Percentiles rank a stretch among this genome's conserved stretches.
Conservation (phyloP, 2,329 filamentous ascomycete genomes). For the Leptographium radiaticola region DNA sequence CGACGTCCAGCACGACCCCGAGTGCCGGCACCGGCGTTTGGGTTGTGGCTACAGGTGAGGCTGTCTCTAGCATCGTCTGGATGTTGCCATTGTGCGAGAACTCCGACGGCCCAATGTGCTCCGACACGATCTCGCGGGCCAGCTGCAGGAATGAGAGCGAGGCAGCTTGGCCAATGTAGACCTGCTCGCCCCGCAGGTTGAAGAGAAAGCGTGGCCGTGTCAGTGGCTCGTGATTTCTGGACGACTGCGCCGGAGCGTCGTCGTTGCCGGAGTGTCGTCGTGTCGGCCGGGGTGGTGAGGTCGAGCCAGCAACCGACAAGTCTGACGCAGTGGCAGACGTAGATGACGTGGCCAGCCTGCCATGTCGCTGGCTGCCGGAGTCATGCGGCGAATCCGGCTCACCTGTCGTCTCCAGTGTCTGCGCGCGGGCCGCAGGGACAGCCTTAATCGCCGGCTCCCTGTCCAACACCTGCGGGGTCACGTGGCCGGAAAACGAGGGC, state of each 20-base stretch:
- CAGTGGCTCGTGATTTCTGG: not conserved
- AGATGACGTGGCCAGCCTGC: too few species aligned
- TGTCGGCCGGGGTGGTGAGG: not conserved
- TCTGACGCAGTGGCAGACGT: too few species aligned
- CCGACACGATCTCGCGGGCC: slow-evolving; percentile 4
- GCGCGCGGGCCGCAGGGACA: not conserved
- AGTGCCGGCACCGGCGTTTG: not conserved
- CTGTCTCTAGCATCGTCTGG: slow-evolving; percentile 12
- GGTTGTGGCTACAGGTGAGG: not conserved
- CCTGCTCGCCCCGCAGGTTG: slow-evolving; percentile 2
- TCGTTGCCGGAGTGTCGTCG: not conserved
- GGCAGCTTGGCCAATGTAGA: slow-evolving; percentile 9
- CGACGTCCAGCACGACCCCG: not conserved
- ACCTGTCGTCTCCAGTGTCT: not conserved
- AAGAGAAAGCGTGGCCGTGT: slow-evolving; percentile 2
- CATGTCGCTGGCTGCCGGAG: too few species aligned
- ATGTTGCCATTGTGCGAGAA: slow-evolving; percentile 6
- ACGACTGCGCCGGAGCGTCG: not conserved
- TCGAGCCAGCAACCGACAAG: too few species aligned
- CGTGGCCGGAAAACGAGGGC: not conserved
- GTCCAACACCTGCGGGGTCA: too few species aligned
- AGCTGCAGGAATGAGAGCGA: slow-evolving; percentile 10
- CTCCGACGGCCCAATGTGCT: slow-evolving; percentile 8
- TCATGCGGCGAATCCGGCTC: not conserved
- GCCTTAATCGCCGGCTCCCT: too few species aligned